Base-by-base conservation (phyloP, 805 yeast genomes). In the Ogataea paraovalis region DNA sequence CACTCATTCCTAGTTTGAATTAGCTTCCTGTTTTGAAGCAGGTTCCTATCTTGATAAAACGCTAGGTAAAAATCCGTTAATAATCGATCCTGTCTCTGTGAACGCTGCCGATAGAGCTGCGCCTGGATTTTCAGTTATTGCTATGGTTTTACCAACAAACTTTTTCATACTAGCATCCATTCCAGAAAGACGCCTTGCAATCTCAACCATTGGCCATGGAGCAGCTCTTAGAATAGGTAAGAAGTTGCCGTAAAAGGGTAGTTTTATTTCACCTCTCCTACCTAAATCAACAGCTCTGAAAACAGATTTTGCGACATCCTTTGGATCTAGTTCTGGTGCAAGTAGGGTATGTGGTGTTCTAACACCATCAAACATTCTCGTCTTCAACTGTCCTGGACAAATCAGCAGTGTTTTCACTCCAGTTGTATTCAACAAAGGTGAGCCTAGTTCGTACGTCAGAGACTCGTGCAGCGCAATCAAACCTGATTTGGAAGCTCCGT, bases 401-500 rank as follows among this genome's bases (percentile, higher is more conserved):
- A 92, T 74, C 32, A 92, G 69, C 47, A 92, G 67, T 0, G 96
- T 84, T 54, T 82, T 82, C 16, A 92, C 78, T 8, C 87, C 83
- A 3, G 67, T 61, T 2, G 66, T 62, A 44, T 66, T 69, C 32
- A 73, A 60, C 6, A 74, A 65, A 0, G 80, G 77, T 0, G 78
- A 73, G 0, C 85, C 83, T 25, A 86, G 60, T 63, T 86, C 94
- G 58, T 79, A 80, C 0, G 86, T 79, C 32, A 92, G 67, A 0
- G 92, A 82, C 61, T 87, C 96, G 62, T 91, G 97, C 38, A 90
- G 67, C 0, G 92, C 90, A 44, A 92, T 79, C 25, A 88, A 66
- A 0, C 95, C 97, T 0, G 96, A 83, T 62, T 92, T 92, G 14
- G 96, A 79, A 0, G 97, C 96, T 0, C 96, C 96, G 60, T 92